Base-by-base conservation (phyloP, 139 green algal genomes). In the Chlamydomonas urium region DNA sequence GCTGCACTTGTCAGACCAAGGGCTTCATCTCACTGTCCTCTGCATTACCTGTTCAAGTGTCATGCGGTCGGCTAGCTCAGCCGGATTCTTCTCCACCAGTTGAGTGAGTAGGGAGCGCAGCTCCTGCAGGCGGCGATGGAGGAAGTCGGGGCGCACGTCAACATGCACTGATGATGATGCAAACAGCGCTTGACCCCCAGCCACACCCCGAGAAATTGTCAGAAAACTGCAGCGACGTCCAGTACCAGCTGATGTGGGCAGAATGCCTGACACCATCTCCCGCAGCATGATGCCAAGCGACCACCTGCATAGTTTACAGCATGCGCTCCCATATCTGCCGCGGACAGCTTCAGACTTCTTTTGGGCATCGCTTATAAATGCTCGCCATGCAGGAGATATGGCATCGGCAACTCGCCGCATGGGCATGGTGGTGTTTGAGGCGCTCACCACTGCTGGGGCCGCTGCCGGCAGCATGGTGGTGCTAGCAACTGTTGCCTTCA, bases 241-340 rank as follows among this genome's bases (percentile, higher is more conserved):
- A 79, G 66, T 79, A 79, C 74, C 74, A 79, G 35, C 53, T 71
- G 48, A 71, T 36, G 66, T 71, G 42, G 74, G 74, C 45, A 70
- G 33, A 1, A 38, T 37, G 32, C 74, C 74, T 56, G 71, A 66
- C 66, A 79, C 74, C 66, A 79, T 74, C 66, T 79, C 66, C 74
- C 74, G 75, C 74, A 79, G 58, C 66, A 79, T 79, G 38, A 79
- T 74, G 33, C 74, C 74, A 33, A 79, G n/a, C 0, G 63, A 74
- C 74, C 74, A 79, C 2, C 74, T 79, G 59, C 47, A 63, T 5
- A 8, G n/a, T n/a, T n/a, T n/a, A n/a, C n/a, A n/a, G n/a, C n/a
- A n/a, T n/a, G n/a, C n/a, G n/a, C n/a, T n/a, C n/a, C n/a, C n/a
- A n/a, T n/a, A n/a, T n/a, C n/a, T n/a, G n/a, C n/a, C n/a, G n/a